These are phyloP conservation scores for Microcos paniculata DNA, from an alignment of 345 rosid species.

Conservation along the genomic window DNA sequence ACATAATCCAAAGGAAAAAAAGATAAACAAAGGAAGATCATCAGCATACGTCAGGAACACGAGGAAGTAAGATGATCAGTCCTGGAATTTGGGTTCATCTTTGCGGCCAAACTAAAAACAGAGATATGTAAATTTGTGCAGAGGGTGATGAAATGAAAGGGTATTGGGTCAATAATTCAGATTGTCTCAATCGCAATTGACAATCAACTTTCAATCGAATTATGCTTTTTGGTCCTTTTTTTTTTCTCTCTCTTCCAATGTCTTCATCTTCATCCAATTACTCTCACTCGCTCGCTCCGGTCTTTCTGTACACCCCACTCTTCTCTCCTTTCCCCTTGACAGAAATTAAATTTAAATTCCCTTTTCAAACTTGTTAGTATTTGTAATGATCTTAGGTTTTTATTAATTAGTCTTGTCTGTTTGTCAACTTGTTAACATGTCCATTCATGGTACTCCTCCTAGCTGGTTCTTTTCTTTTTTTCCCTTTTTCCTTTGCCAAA, in stretches of 20 bases:
- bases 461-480: too few species aligned
- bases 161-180: slow-evolving; percentile 3
- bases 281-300: background rate
- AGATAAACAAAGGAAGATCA: background rate
- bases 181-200: background rate
- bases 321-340: too few species aligned
- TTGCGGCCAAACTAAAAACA: background rate
- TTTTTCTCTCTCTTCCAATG: background rate
- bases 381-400: background rate
- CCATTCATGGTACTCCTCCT: background rate
- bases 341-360: too few species aligned
- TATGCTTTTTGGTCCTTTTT: background rate
- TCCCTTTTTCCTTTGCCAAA: too few species aligned
- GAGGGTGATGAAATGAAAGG: background rate
- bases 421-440: background rate
- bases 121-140: background rate
- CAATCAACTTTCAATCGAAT: slow-evolving; percentile 1
- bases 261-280: background rate
- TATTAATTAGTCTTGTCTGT: background rate
- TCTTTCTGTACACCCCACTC: background rate
- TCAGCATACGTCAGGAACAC: background rate
- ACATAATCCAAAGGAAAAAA: background rate
- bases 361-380: too few species aligned
- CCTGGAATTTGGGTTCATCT: background rate
- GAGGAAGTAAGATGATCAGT: background rate